Evolutionary conservation across 495 filamentous ascomycete genomes (phyloP), one percentile per base, ranked within the genome.

Genomic region (Cenococcum geophilum): DNA sequence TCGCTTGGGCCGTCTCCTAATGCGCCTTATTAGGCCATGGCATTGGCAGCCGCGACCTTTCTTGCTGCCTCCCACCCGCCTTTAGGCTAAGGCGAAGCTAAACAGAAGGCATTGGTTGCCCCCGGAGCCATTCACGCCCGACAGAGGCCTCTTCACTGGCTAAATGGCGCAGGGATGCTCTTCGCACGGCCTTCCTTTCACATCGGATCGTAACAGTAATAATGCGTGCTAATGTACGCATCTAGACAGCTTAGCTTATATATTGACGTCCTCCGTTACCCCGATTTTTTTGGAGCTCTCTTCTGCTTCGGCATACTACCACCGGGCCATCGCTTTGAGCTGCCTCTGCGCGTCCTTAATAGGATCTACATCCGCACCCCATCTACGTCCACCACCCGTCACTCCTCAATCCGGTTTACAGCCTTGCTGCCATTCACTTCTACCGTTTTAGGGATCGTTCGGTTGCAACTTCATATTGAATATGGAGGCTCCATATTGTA

Each of bases 151-250:
- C 40, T 11, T 35, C 57, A 8, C 4, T 10, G 40, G 60, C 60
- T 67, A 42, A 40, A 59, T 56, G 58, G 59, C 57, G 48, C 54
- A 34, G n/a, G 25, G 53, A 25, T 23, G 23, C 12, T 47, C n/a
- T n/a, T n/a, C n/a, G n/a, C n/a, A n/a, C n/a, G n/a, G n/a, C n/a
- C n/a, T n/a, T n/a, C n/a, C 27, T 37, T 18, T 20, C 18, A 21
- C 14, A 11, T 22, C 52, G 22, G 59, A 50, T 4, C 37, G 11
- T 59, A 59, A 37, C 48, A 48, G 36, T 32, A 34, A 9, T 12
- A 36, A 18, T 6, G 18, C 40, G 36, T 61, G 59, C 59, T 62
- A 59, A 62, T 66, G 63, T n/a, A n/a, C 63, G 27, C 27, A 32
- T 23, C 53, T 37, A 25, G 54, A 42, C 59, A 52, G 22, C 63